Evolutionary conservation across 192 early-diverging fungal genomes (phyloP).

Genomic region (Geranomyces variabilis): DNA sequence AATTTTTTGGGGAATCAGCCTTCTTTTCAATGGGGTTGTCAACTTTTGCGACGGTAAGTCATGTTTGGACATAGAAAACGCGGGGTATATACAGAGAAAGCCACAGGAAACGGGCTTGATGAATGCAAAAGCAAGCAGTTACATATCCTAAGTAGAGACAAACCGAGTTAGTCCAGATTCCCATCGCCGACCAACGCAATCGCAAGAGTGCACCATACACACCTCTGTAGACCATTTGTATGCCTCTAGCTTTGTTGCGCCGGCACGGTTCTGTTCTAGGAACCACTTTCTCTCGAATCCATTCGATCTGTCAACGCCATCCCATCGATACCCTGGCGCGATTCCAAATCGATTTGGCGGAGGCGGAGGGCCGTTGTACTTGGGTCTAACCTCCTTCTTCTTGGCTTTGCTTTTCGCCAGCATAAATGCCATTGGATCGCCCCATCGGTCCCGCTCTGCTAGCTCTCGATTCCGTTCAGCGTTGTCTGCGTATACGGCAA

Average conservation of each 20-base stretch:
- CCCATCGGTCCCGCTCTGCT: constrained; percentile 62
- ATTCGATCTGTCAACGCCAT: constrained; percentile 79
- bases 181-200: too few relatives aligned
- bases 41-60: too few relatives aligned
- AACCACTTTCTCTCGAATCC: constrained; percentile 68
- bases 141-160: too few relatives aligned
- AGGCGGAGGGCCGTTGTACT: constrained; percentile 58
- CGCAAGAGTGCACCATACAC: not conserved
- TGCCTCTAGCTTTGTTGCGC: constrained; percentile 34
- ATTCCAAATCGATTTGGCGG: constrained; percentile 73
- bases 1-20: too few relatives aligned
- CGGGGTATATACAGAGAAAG: too few relatives aligned
- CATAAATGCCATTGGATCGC: constrained; percentile 68
- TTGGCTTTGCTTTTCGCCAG: constrained; percentile 34
- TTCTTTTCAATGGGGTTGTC: too few relatives aligned
- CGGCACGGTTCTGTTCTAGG: constrained; percentile 33
- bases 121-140: too few relatives aligned
- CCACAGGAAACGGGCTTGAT: too few relatives aligned
- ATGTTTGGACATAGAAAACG: too few relatives aligned
- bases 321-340: constrained; percentile 77
- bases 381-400: constrained; percentile 31
- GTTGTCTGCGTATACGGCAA: constrained; percentile 54
- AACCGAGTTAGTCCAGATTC: too few relatives aligned
- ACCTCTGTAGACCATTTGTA: constrained; percentile 57
- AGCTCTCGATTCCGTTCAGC: constrained; percentile 55